Conservation (phyloP, 2,329 filamentous ascomycete genomes). For the Madurella fahalii region DNA sequence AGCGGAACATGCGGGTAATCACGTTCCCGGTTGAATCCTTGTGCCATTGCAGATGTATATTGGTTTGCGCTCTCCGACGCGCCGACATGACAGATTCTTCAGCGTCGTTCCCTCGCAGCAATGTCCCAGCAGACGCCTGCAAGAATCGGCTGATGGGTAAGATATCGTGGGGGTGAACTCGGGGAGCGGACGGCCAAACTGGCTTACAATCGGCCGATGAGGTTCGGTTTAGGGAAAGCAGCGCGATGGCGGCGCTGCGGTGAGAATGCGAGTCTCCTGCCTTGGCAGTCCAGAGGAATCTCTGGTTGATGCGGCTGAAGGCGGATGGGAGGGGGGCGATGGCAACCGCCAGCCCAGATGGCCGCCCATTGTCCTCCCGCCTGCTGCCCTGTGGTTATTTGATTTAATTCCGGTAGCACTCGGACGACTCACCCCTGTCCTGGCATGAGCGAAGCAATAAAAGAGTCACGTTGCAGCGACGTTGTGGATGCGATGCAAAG, state of each 20-base stretch:
- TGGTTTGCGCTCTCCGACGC: no score
- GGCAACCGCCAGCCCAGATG: no score
- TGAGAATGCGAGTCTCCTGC: not conserved
- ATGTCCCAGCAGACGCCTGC: no score
- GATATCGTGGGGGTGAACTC: not conserved
- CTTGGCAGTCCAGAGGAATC: not conserved
- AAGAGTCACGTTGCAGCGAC: slow-evolving; percentile 14
- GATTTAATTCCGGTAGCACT: not conserved
- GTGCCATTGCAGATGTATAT: no score
- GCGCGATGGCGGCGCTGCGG: not conserved
- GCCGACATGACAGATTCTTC: no score
- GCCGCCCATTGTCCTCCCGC: no score
- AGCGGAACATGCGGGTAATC: no score
- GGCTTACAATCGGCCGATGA: not conserved
- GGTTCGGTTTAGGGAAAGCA: not conserved
- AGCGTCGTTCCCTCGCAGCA: no score
- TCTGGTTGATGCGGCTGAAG: not conserved
- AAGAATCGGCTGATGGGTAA: no score
- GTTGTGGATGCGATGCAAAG: not conserved
- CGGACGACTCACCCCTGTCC: slow-evolving; percentile 7
- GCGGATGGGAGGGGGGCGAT: not conserved
- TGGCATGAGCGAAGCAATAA: slow-evolving; percentile 1
- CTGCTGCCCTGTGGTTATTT: not conserved
- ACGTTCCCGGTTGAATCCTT: no score
- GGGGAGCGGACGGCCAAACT: not conserved